phyloP scores from a whole-genome alignment of 169 alveolate genomes.

The Plasmodium sp. region DNA sequence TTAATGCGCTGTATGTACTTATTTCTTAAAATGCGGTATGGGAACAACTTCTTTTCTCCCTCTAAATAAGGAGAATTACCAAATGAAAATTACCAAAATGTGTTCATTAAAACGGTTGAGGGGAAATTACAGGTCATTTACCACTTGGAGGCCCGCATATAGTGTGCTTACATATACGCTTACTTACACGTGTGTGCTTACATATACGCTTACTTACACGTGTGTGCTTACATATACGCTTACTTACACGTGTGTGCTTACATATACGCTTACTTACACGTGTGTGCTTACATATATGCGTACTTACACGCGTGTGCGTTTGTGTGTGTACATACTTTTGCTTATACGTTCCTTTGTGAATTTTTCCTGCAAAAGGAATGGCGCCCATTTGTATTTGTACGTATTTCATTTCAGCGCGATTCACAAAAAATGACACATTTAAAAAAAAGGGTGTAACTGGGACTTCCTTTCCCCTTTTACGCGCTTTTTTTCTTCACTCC shows the following conservation, averaged over 20 bases:
- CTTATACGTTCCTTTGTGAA: neutral
- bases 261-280: too few species aligned
- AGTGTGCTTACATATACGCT: neutral
- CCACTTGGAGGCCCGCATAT: neutral
- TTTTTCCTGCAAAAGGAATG: neutral
- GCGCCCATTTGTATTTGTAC: neutral
- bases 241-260: neutral
- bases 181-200: neutral
- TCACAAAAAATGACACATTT: neutral
- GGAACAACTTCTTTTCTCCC: neutral
- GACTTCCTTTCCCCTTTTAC: neutral
- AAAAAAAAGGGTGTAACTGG: neutral
- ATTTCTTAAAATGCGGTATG: neutral
- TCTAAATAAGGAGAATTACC: neutral
- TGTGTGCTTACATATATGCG: neutral
- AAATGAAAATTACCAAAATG: neutral
- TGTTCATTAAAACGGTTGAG: neutral
- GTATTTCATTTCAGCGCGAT: neutral
- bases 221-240: neutral
- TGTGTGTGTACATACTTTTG: too few species aligned
- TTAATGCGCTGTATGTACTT: neutral
- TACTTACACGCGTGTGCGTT: neutral
- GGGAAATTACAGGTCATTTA: neutral
- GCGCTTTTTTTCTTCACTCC: neutral
- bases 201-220: too few species aligned